Evolutionary conservation across 257 asterid species (phyloP).

Genomic region (Scutellaria barbata): DNA sequence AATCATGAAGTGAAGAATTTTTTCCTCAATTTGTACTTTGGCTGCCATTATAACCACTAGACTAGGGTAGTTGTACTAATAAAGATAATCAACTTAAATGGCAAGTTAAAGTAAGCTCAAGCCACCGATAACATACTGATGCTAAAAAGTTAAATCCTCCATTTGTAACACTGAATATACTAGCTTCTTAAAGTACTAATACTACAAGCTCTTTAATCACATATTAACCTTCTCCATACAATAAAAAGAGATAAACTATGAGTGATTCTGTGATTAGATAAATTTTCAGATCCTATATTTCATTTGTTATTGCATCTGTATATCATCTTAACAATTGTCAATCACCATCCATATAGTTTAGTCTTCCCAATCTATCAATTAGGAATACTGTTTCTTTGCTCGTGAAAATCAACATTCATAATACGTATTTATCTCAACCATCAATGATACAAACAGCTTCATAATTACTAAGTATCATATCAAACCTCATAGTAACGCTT

Average conservation of each 20-base stretch:
- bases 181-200: background rate
- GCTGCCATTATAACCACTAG: conserved; percentile 18
- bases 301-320: background rate
- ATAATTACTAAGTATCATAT: background rate
- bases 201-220: background rate
- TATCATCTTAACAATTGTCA: background rate
- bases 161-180: background rate
- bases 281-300: background rate
- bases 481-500: conserved; percentile 47
- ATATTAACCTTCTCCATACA: background rate
- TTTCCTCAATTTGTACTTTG: background rate
- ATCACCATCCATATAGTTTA: conserved; percentile 2
- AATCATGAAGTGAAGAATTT: background rate
- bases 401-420: background rate
- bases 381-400: background rate
- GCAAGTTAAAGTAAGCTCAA: background rate
- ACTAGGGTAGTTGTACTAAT: background rate
- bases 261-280: background rate
- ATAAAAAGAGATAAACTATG: conserved; percentile 6
- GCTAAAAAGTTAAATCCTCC: conserved; percentile 12
- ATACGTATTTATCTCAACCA: conserved; percentile 19
- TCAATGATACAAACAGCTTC: background rate
- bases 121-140: background rate
- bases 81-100: background rate
- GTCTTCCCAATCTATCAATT: background rate